Conservation (phyloP, 2,329 filamentous ascomycete genomes). For the Grosmannia serpens region DNA sequence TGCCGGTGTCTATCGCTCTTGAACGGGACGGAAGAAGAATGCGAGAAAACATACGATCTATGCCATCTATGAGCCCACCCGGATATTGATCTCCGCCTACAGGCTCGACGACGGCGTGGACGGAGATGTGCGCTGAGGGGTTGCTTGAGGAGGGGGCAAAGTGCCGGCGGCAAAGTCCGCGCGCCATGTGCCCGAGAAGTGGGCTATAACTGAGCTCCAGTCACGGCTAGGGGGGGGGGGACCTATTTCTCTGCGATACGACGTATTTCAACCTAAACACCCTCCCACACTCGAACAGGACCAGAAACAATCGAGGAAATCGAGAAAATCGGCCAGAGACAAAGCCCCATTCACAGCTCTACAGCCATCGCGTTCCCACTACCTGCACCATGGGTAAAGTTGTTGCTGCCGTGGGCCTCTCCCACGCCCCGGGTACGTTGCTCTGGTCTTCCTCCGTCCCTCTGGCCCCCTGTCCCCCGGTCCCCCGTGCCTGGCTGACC, state of each 20-base stretch:
- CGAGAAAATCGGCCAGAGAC: not conserved
- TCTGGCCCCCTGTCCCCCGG: accelerated
- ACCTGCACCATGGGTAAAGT: constrained; percentile 8
- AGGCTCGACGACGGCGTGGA: not conserved
- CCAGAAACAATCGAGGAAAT: too few species aligned
- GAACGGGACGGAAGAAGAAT: not conserved
- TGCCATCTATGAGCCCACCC: not conserved
- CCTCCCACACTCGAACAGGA: not conserved
- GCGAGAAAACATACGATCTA: not conserved
- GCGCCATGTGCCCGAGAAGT: not conserved
- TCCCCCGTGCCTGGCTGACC: not conserved
- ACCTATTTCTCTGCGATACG: not conserved
- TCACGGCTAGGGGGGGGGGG: not conserved
- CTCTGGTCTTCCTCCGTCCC: not conserved
- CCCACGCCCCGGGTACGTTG: constrained; percentile 8
- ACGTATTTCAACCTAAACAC: not conserved
- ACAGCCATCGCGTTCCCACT: not conserved
- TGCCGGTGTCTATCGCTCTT: too few species aligned
- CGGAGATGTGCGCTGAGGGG: constrained; percentile 1
- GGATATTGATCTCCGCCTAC: not conserved
- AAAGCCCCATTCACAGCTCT: not conserved
- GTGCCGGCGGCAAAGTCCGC: not conserved
- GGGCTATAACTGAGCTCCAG: not conserved
- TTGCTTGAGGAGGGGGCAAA: not conserved
- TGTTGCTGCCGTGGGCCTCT: constrained; percentile 10